Percentiles rank a stretch among this genome's conserved stretches.
Evolutionary conservation across 2,329 filamentous ascomycete genomes (phyloP).

Genomic region (Xylariaceae sp.): DNA sequence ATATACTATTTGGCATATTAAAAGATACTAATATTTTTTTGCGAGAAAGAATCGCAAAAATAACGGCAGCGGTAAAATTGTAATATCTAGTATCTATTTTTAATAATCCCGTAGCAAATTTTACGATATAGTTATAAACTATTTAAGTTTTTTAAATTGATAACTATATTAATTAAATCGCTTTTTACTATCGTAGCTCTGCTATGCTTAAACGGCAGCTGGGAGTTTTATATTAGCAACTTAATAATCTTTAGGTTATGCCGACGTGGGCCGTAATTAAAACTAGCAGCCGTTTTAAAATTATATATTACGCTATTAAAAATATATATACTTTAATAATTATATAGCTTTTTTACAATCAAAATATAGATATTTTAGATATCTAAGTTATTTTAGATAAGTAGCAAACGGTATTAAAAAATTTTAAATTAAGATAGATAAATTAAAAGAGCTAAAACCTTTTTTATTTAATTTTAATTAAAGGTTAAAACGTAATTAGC

Average conservation of each 20-base stretch:
- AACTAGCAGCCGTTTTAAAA: constrained; percentile 60
- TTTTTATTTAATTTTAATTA: not conserved
- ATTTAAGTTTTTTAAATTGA: constrained; percentile 64
- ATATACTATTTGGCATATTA: constrained; percentile 49
- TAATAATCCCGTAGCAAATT: constrained; percentile 50
- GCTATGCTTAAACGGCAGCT: constrained; percentile 55
- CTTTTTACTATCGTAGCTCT: constrained; percentile 58
- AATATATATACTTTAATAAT: constrained; percentile 58
- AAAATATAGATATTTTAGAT: constrained; percentile 44
- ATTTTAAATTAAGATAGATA: constrained; percentile 47
- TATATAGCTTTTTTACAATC: constrained; percentile 53
- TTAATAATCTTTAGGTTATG: constrained; percentile 62
- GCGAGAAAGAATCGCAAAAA: constrained; percentile 48
- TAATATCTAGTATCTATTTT: constrained; percentile 58
- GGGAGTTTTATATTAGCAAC: constrained; percentile 60
- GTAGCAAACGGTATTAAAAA: constrained; percentile 46
- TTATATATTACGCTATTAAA: constrained; percentile 55
- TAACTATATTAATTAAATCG: constrained; percentile 56
- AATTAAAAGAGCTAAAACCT: constrained; percentile 33
- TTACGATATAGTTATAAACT: constrained; percentile 57
- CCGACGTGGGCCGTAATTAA: constrained; percentile 62
- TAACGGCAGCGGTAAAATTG: constrained; percentile 52
- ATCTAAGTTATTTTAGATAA: constrained; percentile 56
- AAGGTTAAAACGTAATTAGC: not conserved
- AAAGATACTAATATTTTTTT: constrained; percentile 44